Evolutionary conservation across 2,329 filamentous ascomycete species (phyloP).

Genomic region (Arthrocladium fulminans): DNA sequence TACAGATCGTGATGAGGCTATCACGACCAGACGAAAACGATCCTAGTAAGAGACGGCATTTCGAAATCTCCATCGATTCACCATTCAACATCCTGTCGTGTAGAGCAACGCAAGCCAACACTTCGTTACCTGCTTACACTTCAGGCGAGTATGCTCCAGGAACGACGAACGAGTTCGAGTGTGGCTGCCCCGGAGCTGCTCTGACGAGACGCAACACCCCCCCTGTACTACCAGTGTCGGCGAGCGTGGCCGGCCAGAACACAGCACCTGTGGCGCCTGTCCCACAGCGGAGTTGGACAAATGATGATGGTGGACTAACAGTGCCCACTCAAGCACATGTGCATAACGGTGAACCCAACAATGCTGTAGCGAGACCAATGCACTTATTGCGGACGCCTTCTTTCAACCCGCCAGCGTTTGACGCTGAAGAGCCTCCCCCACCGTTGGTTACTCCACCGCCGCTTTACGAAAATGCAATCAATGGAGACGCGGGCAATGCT

Average conservation of each 20-base stretch:
- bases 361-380: slow-evolving; percentile 58
- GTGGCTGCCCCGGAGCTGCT: slow-evolving; percentile 60
- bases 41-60: slow-evolving; percentile 71
- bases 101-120: slow-evolving; percentile 85
- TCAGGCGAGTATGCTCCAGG: slow-evolving; percentile 43
- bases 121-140: slow-evolving; percentile 71
- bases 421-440: slow-evolving; percentile 68
- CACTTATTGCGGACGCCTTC: slow-evolving; percentile 76
- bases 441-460: slow-evolving; percentile 72
- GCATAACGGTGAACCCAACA: slow-evolving; percentile 34
- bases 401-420: slow-evolving; percentile 79
- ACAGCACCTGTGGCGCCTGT: slow-evolving; percentile 23
- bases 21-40: slow-evolving; percentile 74
- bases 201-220: slow-evolving; percentile 26
- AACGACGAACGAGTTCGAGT: slow-evolving; percentile 51
- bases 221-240: slow-evolving; percentile 18
- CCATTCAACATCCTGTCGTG: slow-evolving; percentile 90
- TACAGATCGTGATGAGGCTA: slow-evolving; percentile 79
- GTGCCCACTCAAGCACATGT: slow-evolving; percentile 44
- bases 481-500: slow-evolving; percentile 55
- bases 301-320: slow-evolving; percentile 33
- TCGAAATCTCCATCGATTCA: slow-evolving; percentile 93
- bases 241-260: slow-evolving; percentile 7
- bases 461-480: slow-evolving; percentile 71
- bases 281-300: slow-evolving; percentile 31